Evolutionary conservation across 768 basidiomycete genomes (phyloP).

Genomic region (Rubroboletus satanas): DNA sequence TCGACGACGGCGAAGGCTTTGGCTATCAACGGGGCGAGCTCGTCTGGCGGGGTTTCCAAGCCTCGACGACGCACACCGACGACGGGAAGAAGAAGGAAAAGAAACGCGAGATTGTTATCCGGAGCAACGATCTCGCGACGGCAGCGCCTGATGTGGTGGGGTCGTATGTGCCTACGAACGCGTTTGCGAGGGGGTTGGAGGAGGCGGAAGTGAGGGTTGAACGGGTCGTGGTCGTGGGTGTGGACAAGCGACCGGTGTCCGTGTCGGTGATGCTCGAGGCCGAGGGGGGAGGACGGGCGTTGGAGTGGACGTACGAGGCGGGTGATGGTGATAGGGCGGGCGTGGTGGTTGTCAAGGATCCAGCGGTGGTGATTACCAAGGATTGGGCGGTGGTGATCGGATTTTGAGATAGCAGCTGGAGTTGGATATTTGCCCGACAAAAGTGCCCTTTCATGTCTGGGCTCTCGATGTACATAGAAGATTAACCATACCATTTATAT

Average conservation of each 20-base stretch:
- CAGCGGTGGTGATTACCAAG: conserved; percentile 49
- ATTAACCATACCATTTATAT: background rate
- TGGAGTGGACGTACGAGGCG: conserved; percentile 66
- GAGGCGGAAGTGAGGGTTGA: conserved; percentile 66
- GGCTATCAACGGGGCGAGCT: conserved; percentile 71
- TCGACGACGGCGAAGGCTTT: conserved; percentile 91
- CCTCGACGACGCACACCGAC: conserved; percentile 41
- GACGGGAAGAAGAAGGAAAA: background rate
- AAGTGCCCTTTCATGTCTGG: background rate
- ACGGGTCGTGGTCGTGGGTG: conserved; percentile 74
- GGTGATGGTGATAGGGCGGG: conserved; percentile 62
- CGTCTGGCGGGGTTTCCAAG: conserved; percentile 76
- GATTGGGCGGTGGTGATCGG: conserved; percentile 60
- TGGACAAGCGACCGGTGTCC: conserved; percentile 55
- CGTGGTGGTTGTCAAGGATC: conserved; percentile 73
- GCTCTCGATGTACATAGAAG: background rate
- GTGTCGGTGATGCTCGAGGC: conserved; percentile 49
- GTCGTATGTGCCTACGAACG: conserved; percentile 55
- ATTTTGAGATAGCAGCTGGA: conserved; percentile 8
- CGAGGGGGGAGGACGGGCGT: conserved; percentile 32
- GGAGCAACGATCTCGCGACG: conserved; percentile 56
- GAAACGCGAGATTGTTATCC: conserved; percentile 33
- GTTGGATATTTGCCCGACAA: background rate
- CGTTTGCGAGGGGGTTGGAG: conserved; percentile 61
- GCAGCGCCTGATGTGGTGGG: conserved; percentile 48